These are phyloP conservation scores for Alternaria sp. DNA, from an alignment of 2,329 filamentous ascomycete genomes.

Conservation along the genomic window DNA sequence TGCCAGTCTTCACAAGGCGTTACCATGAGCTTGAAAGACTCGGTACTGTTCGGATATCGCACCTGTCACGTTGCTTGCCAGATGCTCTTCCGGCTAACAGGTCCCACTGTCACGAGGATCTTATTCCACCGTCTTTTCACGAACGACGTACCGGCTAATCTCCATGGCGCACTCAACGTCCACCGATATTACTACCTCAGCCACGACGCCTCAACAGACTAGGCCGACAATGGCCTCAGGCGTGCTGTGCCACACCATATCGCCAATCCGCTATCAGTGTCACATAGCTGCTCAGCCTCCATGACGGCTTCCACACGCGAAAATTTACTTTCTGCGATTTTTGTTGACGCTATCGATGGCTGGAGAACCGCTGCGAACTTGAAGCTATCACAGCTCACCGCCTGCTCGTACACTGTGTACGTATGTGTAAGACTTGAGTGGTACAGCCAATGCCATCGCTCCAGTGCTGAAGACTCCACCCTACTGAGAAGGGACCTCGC, in stretches of 20 bases:
- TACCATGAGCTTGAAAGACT: background rate
- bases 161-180: background rate
- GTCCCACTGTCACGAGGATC: background rate
- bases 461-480: background rate
- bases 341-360: background rate
- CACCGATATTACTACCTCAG: conserved; percentile 2
- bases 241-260: conserved; percentile 9
- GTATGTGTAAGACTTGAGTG: background rate
- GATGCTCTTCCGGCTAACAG: background rate
- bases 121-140: background rate
- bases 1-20: background rate
- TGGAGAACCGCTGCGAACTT: conserved; percentile 1
- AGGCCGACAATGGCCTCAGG: background rate
- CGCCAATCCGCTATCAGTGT: background rate
- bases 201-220: conserved; percentile 5
- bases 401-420: background rate
- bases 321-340: background rate
- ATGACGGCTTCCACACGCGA: background rate
- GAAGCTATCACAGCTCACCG: background rate
- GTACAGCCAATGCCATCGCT: background rate
- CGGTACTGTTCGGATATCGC: background rate
- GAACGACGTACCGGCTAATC: background rate
- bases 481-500: background rate
- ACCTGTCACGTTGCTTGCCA: background rate
- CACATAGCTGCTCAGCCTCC: conserved; percentile 7